phyloP scores from a whole-genome alignment of 202 grass and related monocot species.

The Carex arenaria region DNA sequence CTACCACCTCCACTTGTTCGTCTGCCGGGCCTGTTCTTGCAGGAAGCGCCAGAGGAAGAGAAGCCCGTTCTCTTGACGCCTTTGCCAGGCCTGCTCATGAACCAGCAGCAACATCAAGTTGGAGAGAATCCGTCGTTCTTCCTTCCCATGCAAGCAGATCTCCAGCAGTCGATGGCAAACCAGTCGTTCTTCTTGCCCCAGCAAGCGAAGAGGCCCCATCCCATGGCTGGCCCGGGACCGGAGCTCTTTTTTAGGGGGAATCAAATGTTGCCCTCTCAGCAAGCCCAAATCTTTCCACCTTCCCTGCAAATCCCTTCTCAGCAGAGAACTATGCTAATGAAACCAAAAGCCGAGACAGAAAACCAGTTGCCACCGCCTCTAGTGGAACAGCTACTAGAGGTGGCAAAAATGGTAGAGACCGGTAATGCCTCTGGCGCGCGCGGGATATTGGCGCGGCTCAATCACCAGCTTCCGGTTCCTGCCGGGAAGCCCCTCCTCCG shows the following conservation, averaged over 20 bases:
- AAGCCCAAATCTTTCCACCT: not conserved
- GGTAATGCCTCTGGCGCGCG: slow-evolving; percentile 65
- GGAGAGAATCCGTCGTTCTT: slow-evolving; percentile 37
- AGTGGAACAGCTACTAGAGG: slow-evolving; percentile 71
- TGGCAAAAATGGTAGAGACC: slow-evolving; percentile 62
- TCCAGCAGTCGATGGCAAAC: not conserved
- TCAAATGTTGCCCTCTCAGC: slow-evolving; percentile 3
- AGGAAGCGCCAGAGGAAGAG: slow-evolving; percentile 28
- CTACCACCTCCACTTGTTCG: slow-evolving; percentile 31
- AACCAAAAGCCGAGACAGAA: slow-evolving; percentile 38
- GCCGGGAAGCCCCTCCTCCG: slow-evolving; percentile 78
- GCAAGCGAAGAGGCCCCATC: slow-evolving; percentile 34
- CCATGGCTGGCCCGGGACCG: slow-evolving; percentile 24
- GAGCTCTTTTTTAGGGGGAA: slow-evolving; percentile 21
- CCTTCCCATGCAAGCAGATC: slow-evolving; percentile 16
- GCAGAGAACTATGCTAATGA: slow-evolving; percentile 21
- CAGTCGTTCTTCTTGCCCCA: slow-evolving; percentile 10
- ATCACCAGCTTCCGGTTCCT: slow-evolving; percentile 71
- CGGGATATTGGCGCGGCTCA: slow-evolving; percentile 99
- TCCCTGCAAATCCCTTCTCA: slow-evolving; percentile 1
- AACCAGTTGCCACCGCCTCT: slow-evolving; percentile 29
- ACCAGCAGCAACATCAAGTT: slow-evolving; percentile 52
- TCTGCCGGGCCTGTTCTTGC: slow-evolving; percentile 23
- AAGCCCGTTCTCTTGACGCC: slow-evolving; percentile 33
- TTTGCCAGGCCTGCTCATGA: slow-evolving; percentile 30